Percentiles rank a stretch among this genome's conserved stretches.
Evolutionary conservation across 1,139 yeast species (phyloP).

Genomic region (Kurtzmaniella quercitrusa): DNA sequence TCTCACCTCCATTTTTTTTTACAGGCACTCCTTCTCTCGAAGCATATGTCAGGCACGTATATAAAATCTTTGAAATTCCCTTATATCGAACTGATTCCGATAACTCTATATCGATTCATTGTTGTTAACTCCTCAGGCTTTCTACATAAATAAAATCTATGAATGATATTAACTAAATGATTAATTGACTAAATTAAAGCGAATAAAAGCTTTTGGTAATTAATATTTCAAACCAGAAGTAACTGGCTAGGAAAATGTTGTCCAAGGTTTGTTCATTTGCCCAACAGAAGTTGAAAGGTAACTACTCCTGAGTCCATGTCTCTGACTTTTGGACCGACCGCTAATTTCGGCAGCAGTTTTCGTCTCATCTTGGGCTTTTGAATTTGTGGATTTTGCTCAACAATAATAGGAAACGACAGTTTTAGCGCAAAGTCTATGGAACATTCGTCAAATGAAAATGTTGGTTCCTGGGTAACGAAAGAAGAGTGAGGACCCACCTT

Average conservation of each 20-base stretch:
- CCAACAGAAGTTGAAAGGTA: slow-evolving; percentile 4
- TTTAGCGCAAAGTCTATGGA: slow-evolving; percentile 11
- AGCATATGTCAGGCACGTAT: no score
- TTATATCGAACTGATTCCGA: no score
- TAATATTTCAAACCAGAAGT: background rate
- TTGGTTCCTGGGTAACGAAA: slow-evolving; percentile 1
- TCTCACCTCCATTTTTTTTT: no score
- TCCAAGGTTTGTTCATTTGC: no score
- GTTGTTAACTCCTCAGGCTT: background rate
- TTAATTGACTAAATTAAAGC: background rate
- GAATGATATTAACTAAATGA: no score
- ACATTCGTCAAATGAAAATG: slow-evolving; percentile 14
- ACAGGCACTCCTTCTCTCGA: no score
- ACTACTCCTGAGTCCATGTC: slow-evolving; percentile 6
- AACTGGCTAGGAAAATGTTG: no score
- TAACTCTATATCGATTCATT: no score
- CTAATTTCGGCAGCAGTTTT: slow-evolving; percentile 3
- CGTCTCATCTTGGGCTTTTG: slow-evolving; percentile 1
- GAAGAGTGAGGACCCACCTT: slow-evolving; percentile 1
- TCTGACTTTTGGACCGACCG: slow-evolving; percentile 5
- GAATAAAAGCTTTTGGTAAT: background rate
- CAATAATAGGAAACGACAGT: background rate
- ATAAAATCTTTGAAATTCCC: no score
- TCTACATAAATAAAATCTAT: background rate
- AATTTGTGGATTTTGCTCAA: background rate